Evolutionary conservation across 2,329 filamentous ascomycete genomes (phyloP), one percentile per base, ranked within the genome.

Genomic region (Thelonectria blattea): DNA sequence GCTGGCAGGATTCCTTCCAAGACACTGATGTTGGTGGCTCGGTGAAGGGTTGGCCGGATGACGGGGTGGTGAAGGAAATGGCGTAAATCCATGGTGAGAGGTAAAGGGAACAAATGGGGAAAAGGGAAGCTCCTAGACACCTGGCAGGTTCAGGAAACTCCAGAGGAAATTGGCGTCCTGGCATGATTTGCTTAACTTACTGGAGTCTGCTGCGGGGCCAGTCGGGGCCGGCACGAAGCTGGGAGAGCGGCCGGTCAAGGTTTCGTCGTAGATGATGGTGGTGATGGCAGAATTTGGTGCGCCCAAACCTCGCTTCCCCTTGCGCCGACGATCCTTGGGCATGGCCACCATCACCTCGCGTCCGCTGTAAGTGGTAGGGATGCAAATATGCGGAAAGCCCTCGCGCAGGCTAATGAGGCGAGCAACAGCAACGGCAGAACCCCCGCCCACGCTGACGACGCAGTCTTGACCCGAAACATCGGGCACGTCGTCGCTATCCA

Each of bases 391-490:
- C 18, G 82, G 83, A 34, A 87, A 75, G 0, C 78, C 79, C 34
- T 83, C 85, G 43, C 81, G 78, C 49, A 82, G 74, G 48, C 79
- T 80, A 53, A 87, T 80, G 1, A 82, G 81, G 64, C 85, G 83
- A 2, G 84, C 84, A 20, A 89, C 73, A 2, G 85, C 85, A 53
- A 87, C 85, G 2, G 86, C 87, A 55, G 84, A 87, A 27, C 85
- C 85, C 52, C 86, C 86, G 5, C 87, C 87, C 61, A 89, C 83
- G 42, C 84, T 87, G 46, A 88, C 76, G 41, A 89, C 78, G 27
- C 80, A 80, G 71, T 89, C 87, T 17, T 82, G 81, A 4, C 74
- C 74, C 6, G 69, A 55, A 6, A 75, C 69, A 15, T 69, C 66
- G 5, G 67, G 55, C 18, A 74, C 61, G 18, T 72, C 70, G 49